Evolutionary conservation across 805 yeast species (phyloP).

Genomic region (Candida takata): DNA sequence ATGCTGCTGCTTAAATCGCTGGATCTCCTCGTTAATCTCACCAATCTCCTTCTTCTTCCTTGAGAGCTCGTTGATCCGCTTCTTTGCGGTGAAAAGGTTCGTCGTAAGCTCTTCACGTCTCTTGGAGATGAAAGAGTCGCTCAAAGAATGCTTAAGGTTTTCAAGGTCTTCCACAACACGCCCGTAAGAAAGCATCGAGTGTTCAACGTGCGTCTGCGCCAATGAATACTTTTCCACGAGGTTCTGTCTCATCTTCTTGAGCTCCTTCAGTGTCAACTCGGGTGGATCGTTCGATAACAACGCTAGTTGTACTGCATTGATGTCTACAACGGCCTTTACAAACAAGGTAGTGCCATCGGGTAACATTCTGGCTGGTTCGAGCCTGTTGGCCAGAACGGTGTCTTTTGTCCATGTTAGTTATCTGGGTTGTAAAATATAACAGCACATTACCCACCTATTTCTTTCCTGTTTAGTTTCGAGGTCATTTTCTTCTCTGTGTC

Average conservation of each 20-base stretch:
- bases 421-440: too few relatives aligned
- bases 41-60: slow-evolving; percentile 13
- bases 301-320: slow-evolving; percentile 2
- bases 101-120: slow-evolving; percentile 9
- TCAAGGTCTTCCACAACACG: slow-evolving; percentile 4
- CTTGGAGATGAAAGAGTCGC: slow-evolving; percentile 5
- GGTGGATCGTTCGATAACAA: slow-evolving; percentile 1
- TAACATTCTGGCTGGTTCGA: slow-evolving; percentile 1
- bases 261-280: slow-evolving; percentile 1
- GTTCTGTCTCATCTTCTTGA: slow-evolving; percentile 4
- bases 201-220: slow-evolving; percentile 8
- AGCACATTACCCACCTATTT: neutral
- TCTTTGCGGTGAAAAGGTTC: slow-evolving; percentile 8
- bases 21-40: slow-evolving; percentile 12
- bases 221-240: slow-evolving; percentile 7
- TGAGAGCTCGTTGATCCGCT: slow-evolving; percentile 11
- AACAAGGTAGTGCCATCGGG: slow-evolving; percentile 1
- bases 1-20: slow-evolving; percentile 1
- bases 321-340: slow-evolving; percentile 2
- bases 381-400: neutral
- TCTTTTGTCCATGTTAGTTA: neutral
- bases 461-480: neutral
- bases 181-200: slow-evolving; percentile 8
- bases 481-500: neutral
- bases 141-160: slow-evolving; percentile 1